Conservation (phyloP, 2,329 filamentous ascomycete species). For the Penicillium hordei region DNA sequence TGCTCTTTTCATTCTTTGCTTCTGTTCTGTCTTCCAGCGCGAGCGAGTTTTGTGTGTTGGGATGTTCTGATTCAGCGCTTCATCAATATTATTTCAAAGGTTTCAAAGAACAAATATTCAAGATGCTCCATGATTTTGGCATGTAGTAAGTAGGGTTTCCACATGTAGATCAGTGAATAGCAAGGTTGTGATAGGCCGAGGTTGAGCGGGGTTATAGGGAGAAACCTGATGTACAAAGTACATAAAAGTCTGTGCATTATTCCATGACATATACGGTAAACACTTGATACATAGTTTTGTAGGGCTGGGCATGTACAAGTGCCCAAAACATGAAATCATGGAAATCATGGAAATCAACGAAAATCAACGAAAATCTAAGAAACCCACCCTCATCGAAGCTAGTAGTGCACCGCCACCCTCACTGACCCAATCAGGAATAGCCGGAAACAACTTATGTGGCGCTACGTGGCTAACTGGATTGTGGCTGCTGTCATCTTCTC, state of each 20-base stretch:
- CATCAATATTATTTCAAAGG: background rate
- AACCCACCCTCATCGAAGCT: constrained; percentile 1
- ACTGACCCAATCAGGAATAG: background rate
- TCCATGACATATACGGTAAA: background rate
- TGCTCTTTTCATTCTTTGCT: background rate
- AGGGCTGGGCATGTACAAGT: background rate
- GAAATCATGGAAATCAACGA: background rate
- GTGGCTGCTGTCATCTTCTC: background rate
- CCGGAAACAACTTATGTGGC: constrained; percentile 14
- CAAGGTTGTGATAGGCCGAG: background rate
- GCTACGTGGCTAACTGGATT: constrained; percentile 15
- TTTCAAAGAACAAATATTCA: background rate
- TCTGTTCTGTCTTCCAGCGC: background rate
- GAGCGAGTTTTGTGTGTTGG: background rate
- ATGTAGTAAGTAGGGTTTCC: background rate
- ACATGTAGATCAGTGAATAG: background rate
- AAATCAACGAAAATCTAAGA: background rate
- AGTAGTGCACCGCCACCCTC: constrained; percentile 1
- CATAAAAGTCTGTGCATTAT: background rate
- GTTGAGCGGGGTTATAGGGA: background rate
- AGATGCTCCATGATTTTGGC: background rate
- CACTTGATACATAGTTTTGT: too few species aligned
- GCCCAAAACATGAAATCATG: background rate
- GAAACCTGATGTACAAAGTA: background rate
- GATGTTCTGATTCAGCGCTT: background rate